phyloP scores from a whole-genome alignment of 495 filamentous ascomycete genomes.

The Trichoderma virens region DNA sequence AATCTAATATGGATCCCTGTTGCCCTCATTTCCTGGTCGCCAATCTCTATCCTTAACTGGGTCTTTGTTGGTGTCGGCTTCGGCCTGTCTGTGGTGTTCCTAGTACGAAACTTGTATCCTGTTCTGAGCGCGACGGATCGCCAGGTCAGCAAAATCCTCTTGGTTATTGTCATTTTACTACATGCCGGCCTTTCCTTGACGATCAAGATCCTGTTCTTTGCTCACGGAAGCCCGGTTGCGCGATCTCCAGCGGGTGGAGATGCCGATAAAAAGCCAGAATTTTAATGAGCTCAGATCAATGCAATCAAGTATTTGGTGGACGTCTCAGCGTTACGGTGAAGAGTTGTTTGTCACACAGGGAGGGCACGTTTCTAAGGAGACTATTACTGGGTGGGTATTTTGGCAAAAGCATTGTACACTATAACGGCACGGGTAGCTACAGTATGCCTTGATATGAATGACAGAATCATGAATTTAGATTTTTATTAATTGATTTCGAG shows the following conservation, averaged over 20 bases:
- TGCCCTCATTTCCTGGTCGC: conserved; percentile 83
- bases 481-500: conserved; percentile 11
- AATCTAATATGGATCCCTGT: conserved; percentile 97
- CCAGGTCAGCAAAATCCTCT: conserved; percentile 79
- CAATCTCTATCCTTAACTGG: conserved; percentile 79
- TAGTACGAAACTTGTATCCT: conserved; percentile 88
- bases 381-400: not conserved
- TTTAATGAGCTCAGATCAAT: too few species aligned
- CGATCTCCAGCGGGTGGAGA: not conserved
- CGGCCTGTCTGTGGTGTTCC: conserved; percentile 73
- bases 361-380: not conserved
- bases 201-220: conserved; percentile 96
- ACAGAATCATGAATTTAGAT: not conserved
- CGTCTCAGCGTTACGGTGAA: not conserved
- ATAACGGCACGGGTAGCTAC: not conserved
- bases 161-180: conserved; percentile 73
- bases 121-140: conserved; percentile 87
- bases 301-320: too few species aligned
- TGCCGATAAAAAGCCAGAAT: not conserved
- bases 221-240: conserved; percentile 58
- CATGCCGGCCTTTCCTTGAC: conserved; percentile 84
- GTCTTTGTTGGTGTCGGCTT: conserved; percentile 89
- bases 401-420: not conserved
- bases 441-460: not conserved
- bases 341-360: not conserved